Base-by-base conservation (phyloP, 495 filamentous ascomycete species). In the Parmelia sp. region DNA sequence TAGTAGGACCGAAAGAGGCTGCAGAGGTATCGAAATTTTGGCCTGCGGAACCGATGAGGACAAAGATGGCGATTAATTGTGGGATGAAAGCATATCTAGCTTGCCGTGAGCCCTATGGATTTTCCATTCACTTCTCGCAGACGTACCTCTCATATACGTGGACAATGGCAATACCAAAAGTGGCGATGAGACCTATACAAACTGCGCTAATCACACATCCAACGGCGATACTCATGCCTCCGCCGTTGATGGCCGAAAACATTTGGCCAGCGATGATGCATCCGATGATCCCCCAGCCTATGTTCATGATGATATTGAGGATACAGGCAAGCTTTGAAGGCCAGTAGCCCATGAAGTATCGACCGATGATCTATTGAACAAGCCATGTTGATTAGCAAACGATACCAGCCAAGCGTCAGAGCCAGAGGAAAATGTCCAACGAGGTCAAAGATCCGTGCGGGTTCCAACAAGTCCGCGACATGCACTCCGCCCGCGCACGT, bases 301-400 rank as follows among this genome's bases (percentile, higher is more conserved):
- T 64, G 67, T 88, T 80, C 39, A 87, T 82, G 57, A 90, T 81
- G 12, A 91, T 73, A 63, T 90, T 90, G 33, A 92, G 74, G 0
- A 85, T 45, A 33, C 83, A 83, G 64, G 86, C 83, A 12, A 90
- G 63, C 73, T 89, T 90, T 60, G 82, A 82, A 6, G 88, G 88
- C 75, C 86, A 90, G 74, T 88, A 91, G 11, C 89, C 89, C 86
- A 91, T 90, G 57, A 84, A 83, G 72, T 85, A 90, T 10, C 88
- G 82, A 33, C 84, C 76, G 55, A 89, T 79, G 45, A 91, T 84
- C 85, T 86, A 70, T 59, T 25, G 37, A 58, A 14, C 12, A 17
- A 53, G 49, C 49, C 45, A 14, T 15, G 27, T 10, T 11, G 45
- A 31, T 53, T 31, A 31, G 49, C 49, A 4, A 53, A 53, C 0